Percentiles rank a stretch among this genome's conserved stretches.
These are phyloP conservation scores for Candida odintsovae DNA, from an alignment of 805 yeast species.

Conservation along the genomic window DNA sequence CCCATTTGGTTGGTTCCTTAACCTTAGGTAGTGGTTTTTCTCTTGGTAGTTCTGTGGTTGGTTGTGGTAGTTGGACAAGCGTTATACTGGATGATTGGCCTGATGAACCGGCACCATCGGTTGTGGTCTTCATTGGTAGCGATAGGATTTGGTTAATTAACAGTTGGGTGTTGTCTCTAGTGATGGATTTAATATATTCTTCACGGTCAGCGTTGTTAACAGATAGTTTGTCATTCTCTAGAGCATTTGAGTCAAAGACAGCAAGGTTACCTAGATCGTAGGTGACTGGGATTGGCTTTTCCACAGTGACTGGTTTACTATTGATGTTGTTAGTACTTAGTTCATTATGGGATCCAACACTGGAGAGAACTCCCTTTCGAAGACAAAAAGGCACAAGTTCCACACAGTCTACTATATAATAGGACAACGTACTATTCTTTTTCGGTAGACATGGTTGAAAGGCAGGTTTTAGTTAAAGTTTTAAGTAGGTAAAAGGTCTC, in stretches of 20 bases:
- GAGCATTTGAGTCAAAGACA: conserved; percentile 83
- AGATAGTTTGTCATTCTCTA: conserved; percentile 56
- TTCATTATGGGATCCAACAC: neutral
- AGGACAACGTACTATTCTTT: conserved; percentile 4
- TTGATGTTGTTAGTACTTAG: conserved; percentile 1
- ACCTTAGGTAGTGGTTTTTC: conserved; percentile 94
- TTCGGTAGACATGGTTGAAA: conserved; percentile 3
- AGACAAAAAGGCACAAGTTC: neutral
- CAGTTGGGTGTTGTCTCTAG: conserved; percentile 92
- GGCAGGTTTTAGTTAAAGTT: neutral
- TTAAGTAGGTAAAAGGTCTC: neutral
- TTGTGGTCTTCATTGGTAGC: conserved; percentile 82
- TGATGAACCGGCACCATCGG: conserved; percentile 57
- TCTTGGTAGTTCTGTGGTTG: conserved; percentile 76
- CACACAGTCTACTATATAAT: neutral
- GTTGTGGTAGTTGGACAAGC: conserved; percentile 78
- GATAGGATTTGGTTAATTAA: conserved; percentile 86
- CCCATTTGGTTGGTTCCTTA: conserved; percentile 94
- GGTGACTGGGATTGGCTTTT: conserved; percentile 82
- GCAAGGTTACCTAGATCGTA: conserved; percentile 90
- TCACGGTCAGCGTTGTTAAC: conserved; percentile 53
- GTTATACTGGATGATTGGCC: conserved; percentile 72
- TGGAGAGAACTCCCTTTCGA: neutral
- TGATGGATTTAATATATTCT: conserved; percentile 50
- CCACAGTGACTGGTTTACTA: conserved; percentile 76